Evolutionary conservation across 2,329 filamentous ascomycete species (phyloP), one percentile per base, ranked within the genome.

Genomic region (Pseudopyricularia cyperi): DNA sequence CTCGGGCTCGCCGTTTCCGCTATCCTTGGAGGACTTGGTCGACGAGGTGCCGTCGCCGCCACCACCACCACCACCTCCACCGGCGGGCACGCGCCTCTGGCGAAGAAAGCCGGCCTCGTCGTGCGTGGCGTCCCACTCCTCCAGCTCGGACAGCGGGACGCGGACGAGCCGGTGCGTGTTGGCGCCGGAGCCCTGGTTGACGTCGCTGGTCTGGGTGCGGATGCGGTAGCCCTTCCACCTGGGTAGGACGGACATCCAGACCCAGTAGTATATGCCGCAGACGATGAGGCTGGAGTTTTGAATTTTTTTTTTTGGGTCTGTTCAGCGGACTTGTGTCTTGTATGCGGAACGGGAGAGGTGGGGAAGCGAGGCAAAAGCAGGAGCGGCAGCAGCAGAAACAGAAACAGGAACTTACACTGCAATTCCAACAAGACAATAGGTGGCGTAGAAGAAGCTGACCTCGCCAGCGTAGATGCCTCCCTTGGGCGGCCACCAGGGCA

Each of bases 361-460:
- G 33, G 17, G 8, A 24, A 33, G n/a, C 8, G 4, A n/a, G 2
- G 28, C 28, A 30, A 4, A 30, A 30, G 28, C 4, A 30, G 28
- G 4, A 30, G 9, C 5, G 28, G 28, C 28, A 15, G 4, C 8
- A 33, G 42, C 34, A 50, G 19, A 33, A n/a, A 24, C 30, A n/a
- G 5, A 46, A n/a, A 26, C 8, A 5, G 33, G 46, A 30, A 76
- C 77, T 70, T 68, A 82, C 77, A 85, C 74, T 22, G 63, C 80
- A 53, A 87, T 73, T 0, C 83, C 82, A 0, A 79, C 75, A 0
- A 80, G 76, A 19, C 76, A 74, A 57, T 87, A 87, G 0, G 82
- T 87, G 1, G 73, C 83, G 56, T 87, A 89, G 78, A 80, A 88
- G 64, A 89, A 88, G 51, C 76, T 83, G 1, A 87, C 83, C 52